These are phyloP conservation scores for Apiosordaria backusii DNA, from an alignment of 495 filamentous ascomycete species.

Conservation along the genomic window DNA sequence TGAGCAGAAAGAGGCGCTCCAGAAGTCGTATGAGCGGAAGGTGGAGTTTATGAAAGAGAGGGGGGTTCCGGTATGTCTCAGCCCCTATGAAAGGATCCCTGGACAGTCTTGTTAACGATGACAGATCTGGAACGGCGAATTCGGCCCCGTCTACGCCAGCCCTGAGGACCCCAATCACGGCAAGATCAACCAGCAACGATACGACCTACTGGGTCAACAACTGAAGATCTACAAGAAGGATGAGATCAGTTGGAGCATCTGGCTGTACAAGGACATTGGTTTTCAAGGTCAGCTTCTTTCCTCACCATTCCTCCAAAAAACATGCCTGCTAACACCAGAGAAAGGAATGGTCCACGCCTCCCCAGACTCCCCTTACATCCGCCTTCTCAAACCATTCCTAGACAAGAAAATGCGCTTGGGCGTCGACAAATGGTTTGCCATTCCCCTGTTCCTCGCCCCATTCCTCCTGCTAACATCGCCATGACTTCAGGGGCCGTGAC, in stretches of 20 bases:
- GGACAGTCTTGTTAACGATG: neutral
- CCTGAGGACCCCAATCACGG: conserved; percentile 38
- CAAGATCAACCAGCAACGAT: conserved; percentile 50
- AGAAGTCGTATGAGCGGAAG: conserved; percentile 52
- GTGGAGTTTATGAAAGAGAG: conserved; percentile 55
- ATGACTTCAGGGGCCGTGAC: conserved; percentile 41
- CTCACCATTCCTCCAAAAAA: conserved; percentile 6
- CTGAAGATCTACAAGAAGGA: conserved; percentile 55
- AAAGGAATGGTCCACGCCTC: conserved; percentile 56
- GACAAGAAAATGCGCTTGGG: conserved; percentile 52
- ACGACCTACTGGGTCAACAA: conserved; percentile 54
- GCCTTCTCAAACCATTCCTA: conserved; percentile 49
- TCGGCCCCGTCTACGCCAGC: conserved; percentile 58
- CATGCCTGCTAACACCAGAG: too few relatives aligned
- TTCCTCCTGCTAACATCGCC: neutral
- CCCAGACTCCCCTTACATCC: conserved; percentile 49
- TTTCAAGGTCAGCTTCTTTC: conserved; percentile 41
- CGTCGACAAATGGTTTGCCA: conserved; percentile 44
- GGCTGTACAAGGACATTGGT: conserved; percentile 65
- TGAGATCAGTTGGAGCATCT: conserved; percentile 59
- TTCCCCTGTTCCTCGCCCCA: neutral
- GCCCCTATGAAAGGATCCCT: neutral
- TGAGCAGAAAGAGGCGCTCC: conserved; percentile 50
- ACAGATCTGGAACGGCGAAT: conserved; percentile 61
- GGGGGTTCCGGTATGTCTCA: conserved; percentile 41